Evolutionary conservation across 2,329 filamentous ascomycete genomes (phyloP), one percentile per base, ranked within the genome.

Genomic region (Verticillium tricorpus): DNA sequence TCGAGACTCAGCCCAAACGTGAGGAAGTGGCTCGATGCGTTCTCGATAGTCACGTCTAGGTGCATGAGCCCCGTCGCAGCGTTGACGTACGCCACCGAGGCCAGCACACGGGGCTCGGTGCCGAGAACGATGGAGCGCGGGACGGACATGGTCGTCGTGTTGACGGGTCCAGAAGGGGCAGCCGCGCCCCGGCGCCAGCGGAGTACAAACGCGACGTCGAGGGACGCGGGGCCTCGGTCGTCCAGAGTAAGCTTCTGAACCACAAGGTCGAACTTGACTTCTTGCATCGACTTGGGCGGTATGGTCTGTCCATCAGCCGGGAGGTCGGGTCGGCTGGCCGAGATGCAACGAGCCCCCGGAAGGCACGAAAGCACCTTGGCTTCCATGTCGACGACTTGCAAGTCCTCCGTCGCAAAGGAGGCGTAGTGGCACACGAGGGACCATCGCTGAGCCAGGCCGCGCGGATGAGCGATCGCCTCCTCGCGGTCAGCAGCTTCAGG

Each of bases 1-100:
- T 99, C 94, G 93, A 99, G 96, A 31, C 83, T 87, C 57, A 98
- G 76, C 34, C 91, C 93, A 76, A 99, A 99, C 0, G 93, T 97
- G 58, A 99, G 84, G 76, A 97, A 96, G 74, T 99, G 95, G 73
- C 88, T 90, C 0, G 94, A 97, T 0, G 93, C 91, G 72, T 99
- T 99, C 76, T 99, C 95, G 61, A 99, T 87, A 3, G 87, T 92
- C 71, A 86, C 72, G 52, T 82, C 77, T 15, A 87, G 72, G 61
- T 79, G 76, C 55, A 84, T 66, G 9, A 85, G 69, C 12, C 69
- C 61, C 7, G 68, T 66, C 2, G 69, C 63, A 8, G 71, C 70
- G 3, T 71, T 69, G 22, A 75, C 72, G 66, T 84, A 81, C 3
- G 81, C 77, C 2, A 84, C 80, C 0, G 82, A 79, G 0, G 85